phyloP scores from a whole-genome alignment of 345 rosid species.

The Gossypium longicalyx region DNA sequence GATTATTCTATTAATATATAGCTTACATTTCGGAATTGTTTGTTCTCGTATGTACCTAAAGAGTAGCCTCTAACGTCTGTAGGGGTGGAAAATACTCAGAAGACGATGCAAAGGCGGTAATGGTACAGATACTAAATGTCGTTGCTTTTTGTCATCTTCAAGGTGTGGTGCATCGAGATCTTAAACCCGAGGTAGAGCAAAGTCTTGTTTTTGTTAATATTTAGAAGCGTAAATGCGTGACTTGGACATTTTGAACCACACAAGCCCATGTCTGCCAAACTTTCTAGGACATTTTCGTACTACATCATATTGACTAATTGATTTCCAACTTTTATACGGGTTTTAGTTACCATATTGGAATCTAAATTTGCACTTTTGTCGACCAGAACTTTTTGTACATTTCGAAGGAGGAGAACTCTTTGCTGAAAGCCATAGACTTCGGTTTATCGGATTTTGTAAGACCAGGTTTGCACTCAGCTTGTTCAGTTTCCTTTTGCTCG shows the following conservation, averaged over 20 bases:
- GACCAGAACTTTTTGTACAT: slow-evolving; percentile 84
- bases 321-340: background rate
- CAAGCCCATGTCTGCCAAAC: background rate
- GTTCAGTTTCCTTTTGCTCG: background rate
- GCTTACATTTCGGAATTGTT: background rate
- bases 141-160: slow-evolving; percentile 95
- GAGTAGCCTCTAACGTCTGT: slow-evolving; percentile 25
- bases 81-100: slow-evolving; percentile 95
- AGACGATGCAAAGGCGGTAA: slow-evolving; percentile 77
- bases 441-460: slow-evolving; percentile 94
- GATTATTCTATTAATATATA: slow-evolving; percentile 3
- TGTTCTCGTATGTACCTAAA: background rate
- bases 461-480: slow-evolving; percentile 59
- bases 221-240: background rate
- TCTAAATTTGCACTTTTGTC: slow-evolving; percentile 29
- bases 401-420: slow-evolving; percentile 75
- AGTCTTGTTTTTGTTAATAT: slow-evolving; percentile 12
- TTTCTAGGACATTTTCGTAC: background rate
- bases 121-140: slow-evolving; percentile 75
- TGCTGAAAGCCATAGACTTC: slow-evolving; percentile 87
- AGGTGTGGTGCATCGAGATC: slow-evolving; percentile 95
- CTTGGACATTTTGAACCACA: background rate
- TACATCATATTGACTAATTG: background rate
- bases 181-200: slow-evolving; percentile 82
- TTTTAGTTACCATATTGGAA: background rate